Base-by-base conservation (phyloP, 1,284 basidiomycete genomes). In the Melampsora abietis-canadensis region DNA sequence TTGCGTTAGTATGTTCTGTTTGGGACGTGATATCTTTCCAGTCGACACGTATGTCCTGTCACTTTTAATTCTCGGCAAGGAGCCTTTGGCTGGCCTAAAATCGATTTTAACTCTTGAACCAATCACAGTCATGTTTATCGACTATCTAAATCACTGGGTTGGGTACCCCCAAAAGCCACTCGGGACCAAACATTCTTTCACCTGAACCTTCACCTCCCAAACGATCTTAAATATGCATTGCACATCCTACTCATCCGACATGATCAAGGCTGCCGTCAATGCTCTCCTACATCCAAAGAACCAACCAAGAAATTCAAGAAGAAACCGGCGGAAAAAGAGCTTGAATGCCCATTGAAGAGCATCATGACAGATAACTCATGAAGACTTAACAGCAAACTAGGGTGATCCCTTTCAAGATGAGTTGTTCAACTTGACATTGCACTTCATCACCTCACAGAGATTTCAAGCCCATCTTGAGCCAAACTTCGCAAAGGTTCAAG, bases 1-100 rank as follows among this genome's bases (percentile, higher is more conserved):
- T 5, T 92, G 90, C 78, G 90, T 91, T 0, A 81, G 90, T 17
- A 84, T 91, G n/a, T 91, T 92, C 80, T 90, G 89, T 79, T 84
- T 92, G 24, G 87, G 87, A 0, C 83, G 89, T 17, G 85, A 88
- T 73, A 87, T 87, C 0, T 91, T 92, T 79, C 89, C 90, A 0
- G 90, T 91, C 66, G 90, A 92, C 79, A 91, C 90, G 34, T 79
- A 40, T 24, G 78, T 63, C 17, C 63, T 59, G 57, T 34, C 19
- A 27, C 2, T 30, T 1, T 6, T 2, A 14, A 27, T 19, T 14
- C 14, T 30, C 0, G 7, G 3, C 47, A 24, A 54, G 59, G 8
- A 4, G 31, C 14, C n/a, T 21, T 54, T 21, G 1, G 24, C 27
- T 66, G 62, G 17, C 64, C 8, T n/a, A 14, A 44, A 44, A 15